Percentiles rank a stretch among this genome's conserved stretches.
Conservation (phyloP, 2,329 filamentous ascomycete species). For the Pseudohalonectria lignicola region DNA sequence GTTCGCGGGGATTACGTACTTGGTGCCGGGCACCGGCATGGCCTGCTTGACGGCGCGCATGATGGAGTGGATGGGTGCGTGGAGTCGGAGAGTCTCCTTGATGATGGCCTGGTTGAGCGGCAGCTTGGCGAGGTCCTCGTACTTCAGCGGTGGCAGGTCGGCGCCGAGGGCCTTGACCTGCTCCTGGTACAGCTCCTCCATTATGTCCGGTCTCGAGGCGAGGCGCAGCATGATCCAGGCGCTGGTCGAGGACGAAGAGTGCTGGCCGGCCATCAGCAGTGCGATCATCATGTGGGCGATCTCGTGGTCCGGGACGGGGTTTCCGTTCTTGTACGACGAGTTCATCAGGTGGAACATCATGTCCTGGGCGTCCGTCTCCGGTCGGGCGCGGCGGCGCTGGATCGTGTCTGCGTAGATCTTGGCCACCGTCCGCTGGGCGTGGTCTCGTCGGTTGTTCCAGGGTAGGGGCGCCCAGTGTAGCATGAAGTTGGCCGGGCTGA, state of each 20-base stretch:
- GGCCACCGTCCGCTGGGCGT: slow-evolving; percentile 61
- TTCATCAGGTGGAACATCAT: slow-evolving; percentile 77
- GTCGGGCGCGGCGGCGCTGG: slow-evolving; percentile 39
- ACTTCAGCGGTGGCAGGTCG: slow-evolving; percentile 63
- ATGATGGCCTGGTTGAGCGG: slow-evolving; percentile 75
- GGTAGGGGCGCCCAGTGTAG: slow-evolving; percentile 70
- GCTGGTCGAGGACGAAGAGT: slow-evolving; percentile 68
- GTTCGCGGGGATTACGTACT: slow-evolving; percentile 68
- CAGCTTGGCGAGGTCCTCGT: slow-evolving; percentile 68
- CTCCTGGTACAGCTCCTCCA: slow-evolving; percentile 65
- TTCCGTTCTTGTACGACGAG: slow-evolving; percentile 65
- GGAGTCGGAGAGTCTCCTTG: slow-evolving; percentile 84
- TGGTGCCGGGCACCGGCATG: slow-evolving; percentile 72
- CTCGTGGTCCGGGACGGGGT: slow-evolving; percentile 58
- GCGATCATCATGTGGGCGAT: slow-evolving; percentile 83
- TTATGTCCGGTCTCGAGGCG: slow-evolving; percentile 56
- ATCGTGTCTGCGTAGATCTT: slow-evolving; percentile 69
- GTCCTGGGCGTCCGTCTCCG: slow-evolving; percentile 39
- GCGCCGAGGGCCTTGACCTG: slow-evolving; percentile 63
- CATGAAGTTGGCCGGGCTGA: slow-evolving; percentile 73
- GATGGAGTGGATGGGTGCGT: slow-evolving; percentile 91
- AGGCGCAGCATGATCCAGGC: slow-evolving; percentile 69
- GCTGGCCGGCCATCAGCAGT: slow-evolving; percentile 74
- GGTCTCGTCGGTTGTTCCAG: slow-evolving; percentile 62
- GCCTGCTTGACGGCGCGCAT: slow-evolving; percentile 85